These are phyloP conservation scores for Acanthamoeba culbertsoni DNA, from an alignment of 208 protist genomes.

Conservation along the genomic window DNA sequence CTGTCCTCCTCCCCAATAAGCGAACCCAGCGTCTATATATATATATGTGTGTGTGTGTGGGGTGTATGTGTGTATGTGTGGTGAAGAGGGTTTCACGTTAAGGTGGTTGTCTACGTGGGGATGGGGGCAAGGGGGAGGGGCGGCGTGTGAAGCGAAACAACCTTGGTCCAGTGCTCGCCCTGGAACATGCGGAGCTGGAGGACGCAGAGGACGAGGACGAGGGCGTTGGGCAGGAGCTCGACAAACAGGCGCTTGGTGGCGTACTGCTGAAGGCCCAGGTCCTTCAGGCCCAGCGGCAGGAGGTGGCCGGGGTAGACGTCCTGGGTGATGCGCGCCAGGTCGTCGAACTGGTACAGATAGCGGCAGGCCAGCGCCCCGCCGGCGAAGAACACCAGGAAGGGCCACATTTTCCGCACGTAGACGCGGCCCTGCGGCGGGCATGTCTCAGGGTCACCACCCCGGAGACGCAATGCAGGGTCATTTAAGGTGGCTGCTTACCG, in stretches of 20 bases:
- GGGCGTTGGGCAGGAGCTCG: slow-evolving; percentile 16
- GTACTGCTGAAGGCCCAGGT: slow-evolving; percentile 35
- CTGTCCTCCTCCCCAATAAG: not conserved
- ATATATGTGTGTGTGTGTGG: not conserved
- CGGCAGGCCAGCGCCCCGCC: not conserved
- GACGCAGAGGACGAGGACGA: slow-evolving; percentile 7
- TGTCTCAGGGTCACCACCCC: too few relatives aligned
- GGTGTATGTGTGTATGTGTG: not conserved
- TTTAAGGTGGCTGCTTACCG: not conserved
- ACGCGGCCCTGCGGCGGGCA: not conserved
- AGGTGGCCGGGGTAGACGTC: not conserved
- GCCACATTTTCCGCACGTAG: slow-evolving; percentile 27
- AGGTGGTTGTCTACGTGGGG: too few relatives aligned
- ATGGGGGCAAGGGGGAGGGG: too few relatives aligned
- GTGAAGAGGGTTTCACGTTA: too few relatives aligned
- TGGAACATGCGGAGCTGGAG: slow-evolving; percentile 43
- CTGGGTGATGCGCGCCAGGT: not conserved
- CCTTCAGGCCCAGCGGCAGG: not conserved
- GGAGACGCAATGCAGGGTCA: too few relatives aligned
- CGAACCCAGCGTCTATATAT: not conserved
- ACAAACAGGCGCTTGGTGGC: not conserved
- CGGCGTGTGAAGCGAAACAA: not conserved
- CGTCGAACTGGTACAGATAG: slow-evolving; percentile 48
- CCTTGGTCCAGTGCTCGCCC: slow-evolving; percentile 48
- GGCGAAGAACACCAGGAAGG: slow-evolving; percentile 43